Evolutionary conservation across 441 rosid genomes (phyloP).

Genomic region (Kokia cookei): DNA sequence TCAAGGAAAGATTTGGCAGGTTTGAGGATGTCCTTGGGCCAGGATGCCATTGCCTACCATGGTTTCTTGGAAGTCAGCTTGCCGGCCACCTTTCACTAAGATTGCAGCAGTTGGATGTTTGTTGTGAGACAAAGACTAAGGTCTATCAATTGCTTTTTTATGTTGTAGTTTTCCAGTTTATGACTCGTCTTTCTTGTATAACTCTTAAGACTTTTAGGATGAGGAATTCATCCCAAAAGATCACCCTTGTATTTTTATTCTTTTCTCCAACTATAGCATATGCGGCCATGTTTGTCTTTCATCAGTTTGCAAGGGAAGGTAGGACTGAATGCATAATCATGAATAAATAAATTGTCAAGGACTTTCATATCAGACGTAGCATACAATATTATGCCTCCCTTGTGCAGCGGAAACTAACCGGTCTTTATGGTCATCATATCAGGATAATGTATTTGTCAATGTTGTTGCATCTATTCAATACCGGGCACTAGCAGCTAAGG

Average conservation of each 20-base stretch:
- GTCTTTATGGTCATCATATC: neutral
- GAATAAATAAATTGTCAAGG: neutral
- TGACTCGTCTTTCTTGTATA: neutral
- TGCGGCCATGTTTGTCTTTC: neutral
- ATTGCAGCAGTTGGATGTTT: slow-evolving; percentile 54
- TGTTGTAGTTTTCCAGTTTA: neutral
- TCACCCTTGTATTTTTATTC: neutral
- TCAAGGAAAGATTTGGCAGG: slow-evolving; percentile 51
- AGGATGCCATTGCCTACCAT: slow-evolving; percentile 60
- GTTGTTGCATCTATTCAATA: slow-evolving; percentile 54
- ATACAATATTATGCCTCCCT: neutral
- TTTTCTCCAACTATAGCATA: neutral
- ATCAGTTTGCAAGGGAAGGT: neutral
- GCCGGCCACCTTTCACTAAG: slow-evolving; percentile 55
- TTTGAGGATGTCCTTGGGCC: slow-evolving; percentile 55
- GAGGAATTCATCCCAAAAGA: neutral
- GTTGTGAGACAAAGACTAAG: slow-evolving; percentile 62
- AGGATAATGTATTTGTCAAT: slow-evolving; percentile 54
- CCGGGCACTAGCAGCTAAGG: slow-evolving; percentile 38
- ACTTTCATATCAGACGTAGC: neutral
- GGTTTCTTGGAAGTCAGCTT: slow-evolving; percentile 48
- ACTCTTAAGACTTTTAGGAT: neutral
- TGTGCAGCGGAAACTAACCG: neutral
- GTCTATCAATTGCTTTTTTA: slow-evolving; percentile 12
- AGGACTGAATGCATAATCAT: neutral